These are phyloP conservation scores for Podila clonocystis DNA, from an alignment of 192 early-diverging fungal species.

Conservation along the genomic window DNA sequence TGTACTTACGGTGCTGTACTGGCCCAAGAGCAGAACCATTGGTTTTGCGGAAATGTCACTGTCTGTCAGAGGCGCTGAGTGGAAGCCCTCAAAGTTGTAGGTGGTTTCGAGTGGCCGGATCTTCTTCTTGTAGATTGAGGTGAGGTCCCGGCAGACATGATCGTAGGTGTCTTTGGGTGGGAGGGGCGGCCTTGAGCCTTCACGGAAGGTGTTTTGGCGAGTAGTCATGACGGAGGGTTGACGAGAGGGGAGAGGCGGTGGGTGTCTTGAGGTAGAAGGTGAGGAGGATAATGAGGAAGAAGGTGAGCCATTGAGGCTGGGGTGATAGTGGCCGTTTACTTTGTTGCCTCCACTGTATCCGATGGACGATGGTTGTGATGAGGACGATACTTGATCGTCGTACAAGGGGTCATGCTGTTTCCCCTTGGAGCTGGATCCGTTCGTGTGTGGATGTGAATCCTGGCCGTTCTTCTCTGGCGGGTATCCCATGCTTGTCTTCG, in stretches of 20 bases:
- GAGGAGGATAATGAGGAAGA: constrained; percentile 3
- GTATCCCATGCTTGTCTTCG: not conserved
- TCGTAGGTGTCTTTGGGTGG: constrained; percentile 60
- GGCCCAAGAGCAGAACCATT: constrained; percentile 87
- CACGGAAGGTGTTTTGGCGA: not conserved
- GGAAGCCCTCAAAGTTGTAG: constrained; percentile 84
- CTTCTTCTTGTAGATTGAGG: constrained; percentile 75
- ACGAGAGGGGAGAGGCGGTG: constrained; percentile 9
- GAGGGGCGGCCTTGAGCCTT: not conserved
- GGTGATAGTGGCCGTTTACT: not conserved
- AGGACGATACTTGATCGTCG: not conserved
- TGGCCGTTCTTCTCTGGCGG: constrained; percentile 20
- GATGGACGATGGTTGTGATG: constrained; percentile 13
- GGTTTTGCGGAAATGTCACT: constrained; percentile 90
- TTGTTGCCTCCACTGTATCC: constrained; percentile 6
- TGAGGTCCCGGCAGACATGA: constrained; percentile 67
- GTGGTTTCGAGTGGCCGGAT: constrained; percentile 77
- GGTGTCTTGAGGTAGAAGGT: constrained; percentile 13
- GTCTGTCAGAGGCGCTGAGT: constrained; percentile 81
- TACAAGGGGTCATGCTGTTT: not conserved
- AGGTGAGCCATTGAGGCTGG: constrained; percentile 2
- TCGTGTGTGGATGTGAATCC: constrained; percentile 1
- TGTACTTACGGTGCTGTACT: constrained; percentile 76
- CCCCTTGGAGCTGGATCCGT: not conserved
- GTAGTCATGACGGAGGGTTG: not conserved